phyloP scores from a whole-genome alignment of 352 stramenopile species.

The Globisporangium splendens region DNA sequence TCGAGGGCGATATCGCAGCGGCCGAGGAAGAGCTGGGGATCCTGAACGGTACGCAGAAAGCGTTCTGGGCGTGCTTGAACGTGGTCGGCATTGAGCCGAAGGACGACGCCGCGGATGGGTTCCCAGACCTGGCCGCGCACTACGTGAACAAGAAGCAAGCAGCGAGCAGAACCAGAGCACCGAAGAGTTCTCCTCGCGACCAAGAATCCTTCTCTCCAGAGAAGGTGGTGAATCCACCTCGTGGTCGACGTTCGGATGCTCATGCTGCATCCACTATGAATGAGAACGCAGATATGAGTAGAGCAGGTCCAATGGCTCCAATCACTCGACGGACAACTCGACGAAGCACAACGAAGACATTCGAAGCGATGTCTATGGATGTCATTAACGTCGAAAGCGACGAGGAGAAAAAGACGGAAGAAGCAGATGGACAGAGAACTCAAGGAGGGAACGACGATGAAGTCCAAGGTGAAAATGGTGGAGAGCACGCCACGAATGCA shows the following conservation, averaged over 20 bases:
- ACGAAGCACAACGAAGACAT: constrained; percentile 28
- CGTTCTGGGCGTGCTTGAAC: constrained; percentile 60
- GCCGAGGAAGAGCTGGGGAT: constrained; percentile 37
- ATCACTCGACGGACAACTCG: constrained; percentile 23
- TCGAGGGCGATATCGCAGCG: constrained; percentile 66
- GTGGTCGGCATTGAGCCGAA: constrained; percentile 58
- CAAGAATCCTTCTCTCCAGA: constrained; percentile 11
- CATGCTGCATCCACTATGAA: constrained; percentile 20
- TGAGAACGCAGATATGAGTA: constrained; percentile 5
- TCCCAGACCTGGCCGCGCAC: constrained; percentile 43
- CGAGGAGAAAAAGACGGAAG: constrained; percentile 19
- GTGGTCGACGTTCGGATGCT: constrained; percentile 10
- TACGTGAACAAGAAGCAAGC: constrained; percentile 39
- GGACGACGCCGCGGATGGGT: constrained; percentile 53
- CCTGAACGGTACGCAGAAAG: constrained; percentile 43
- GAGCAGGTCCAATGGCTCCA: constrained; percentile 6
- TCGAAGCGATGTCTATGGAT: constrained; percentile 17
- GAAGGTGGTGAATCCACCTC: constrained; percentile 12
- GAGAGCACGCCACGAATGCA: not conserved
- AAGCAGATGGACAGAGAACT: not conserved
- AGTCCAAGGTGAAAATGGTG: not conserved
- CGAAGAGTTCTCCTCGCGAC: constrained; percentile 19
- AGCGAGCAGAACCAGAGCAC: constrained; percentile 25
- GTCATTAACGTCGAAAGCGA: constrained; percentile 21
- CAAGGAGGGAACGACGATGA: not conserved